Evolutionary conservation across 225 moss, liverwort and hornwort genomes (phyloP), one percentile per base, ranked within the genome.

Genomic region (Marchantia polymorpha): DNA sequence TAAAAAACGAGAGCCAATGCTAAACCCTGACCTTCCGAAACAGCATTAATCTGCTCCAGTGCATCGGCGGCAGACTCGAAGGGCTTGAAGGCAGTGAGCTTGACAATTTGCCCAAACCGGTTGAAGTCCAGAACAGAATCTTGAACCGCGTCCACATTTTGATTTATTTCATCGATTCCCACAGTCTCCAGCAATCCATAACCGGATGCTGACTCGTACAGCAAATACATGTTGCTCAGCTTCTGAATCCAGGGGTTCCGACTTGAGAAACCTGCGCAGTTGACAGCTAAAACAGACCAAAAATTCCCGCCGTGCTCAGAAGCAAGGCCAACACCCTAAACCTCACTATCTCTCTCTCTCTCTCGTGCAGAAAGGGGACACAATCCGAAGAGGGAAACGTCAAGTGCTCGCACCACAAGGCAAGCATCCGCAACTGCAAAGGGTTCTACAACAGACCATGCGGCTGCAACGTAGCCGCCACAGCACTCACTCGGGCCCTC

Each of bases 161-260:
- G 96, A 7, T 92, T 94, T 55, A 97, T 94, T 81, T 97, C 94
- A 83, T 97, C 96, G 69, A 97, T 78, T 26, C 96, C 94, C 7
- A 82, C 48, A 22, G 96, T 88, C 81, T 97, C 96, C 69, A 97
- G 92, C 72, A 94, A 66, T 26, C 86, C 93, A 79, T 97, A 97
- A 27, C 96, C 96, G n/a, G 96, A 89, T 11, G 96, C 92, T 49
- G 96, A 97, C 86, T 97, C 96, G 14, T 92, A 92, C 15, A 96
- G 82, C 64, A 96, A 54, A 73, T 93, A 90, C 80, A 96, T 87
- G 29, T 52, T 56, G 69, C 8, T 27, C 78, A 64, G 15, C 61
- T 26, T 53, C 69, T 55, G 66, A 27, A 52, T n/a, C 29, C 67
- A 52, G 78, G 48, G 63, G 75, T 39, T 46, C 31, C 75, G 3